Evolutionary conservation across 306 rosid genomes (phyloP).

Genomic region (Corylus avellana): DNA sequence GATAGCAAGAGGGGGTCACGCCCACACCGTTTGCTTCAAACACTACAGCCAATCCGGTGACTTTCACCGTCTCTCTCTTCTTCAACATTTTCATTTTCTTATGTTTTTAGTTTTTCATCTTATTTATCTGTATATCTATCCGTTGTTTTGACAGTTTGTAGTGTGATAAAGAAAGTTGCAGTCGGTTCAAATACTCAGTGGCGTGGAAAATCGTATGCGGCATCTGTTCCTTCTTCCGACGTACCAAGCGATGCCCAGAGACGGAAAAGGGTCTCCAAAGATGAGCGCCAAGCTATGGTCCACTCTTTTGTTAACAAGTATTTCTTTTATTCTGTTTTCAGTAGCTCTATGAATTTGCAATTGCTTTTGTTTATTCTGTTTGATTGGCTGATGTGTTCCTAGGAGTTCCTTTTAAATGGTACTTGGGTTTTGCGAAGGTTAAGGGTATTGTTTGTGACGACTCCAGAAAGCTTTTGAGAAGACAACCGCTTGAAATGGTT

Average conservation of each 20-base stretch:
- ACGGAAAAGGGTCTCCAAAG: constrained; percentile 39
- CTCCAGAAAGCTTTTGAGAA: not conserved
- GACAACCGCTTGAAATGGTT: not conserved
- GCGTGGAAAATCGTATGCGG: constrained; percentile 47
- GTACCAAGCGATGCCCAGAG: constrained; percentile 14
- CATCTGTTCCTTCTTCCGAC: constrained; percentile 48
- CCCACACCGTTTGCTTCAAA: constrained; percentile 7
- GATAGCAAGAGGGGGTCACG: constrained; percentile 11
- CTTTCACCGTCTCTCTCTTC: not conserved
- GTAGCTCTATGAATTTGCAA: not conserved
- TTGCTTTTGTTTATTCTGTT: not conserved
- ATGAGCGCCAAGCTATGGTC: constrained; percentile 54
- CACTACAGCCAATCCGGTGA: not conserved
- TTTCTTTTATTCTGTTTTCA: not conserved
- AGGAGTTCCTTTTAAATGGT: not conserved
- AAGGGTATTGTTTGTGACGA: not conserved
- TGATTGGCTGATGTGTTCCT: not conserved
- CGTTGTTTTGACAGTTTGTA: constrained; percentile 21
- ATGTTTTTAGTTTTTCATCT: not conserved
- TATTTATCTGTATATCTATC: not conserved
- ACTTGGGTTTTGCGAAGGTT: not conserved
- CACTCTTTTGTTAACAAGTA: constrained; percentile 66
- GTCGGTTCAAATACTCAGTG: constrained; percentile 29
- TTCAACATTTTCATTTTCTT: not conserved
- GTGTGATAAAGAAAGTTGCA: constrained; percentile 24